Percentiles rank a stretch among this genome's conserved stretches.
These are phyloP conservation scores for Calendula officinalis DNA, from an alignment of 129 eudicot species.

Conservation along the genomic window DNA sequence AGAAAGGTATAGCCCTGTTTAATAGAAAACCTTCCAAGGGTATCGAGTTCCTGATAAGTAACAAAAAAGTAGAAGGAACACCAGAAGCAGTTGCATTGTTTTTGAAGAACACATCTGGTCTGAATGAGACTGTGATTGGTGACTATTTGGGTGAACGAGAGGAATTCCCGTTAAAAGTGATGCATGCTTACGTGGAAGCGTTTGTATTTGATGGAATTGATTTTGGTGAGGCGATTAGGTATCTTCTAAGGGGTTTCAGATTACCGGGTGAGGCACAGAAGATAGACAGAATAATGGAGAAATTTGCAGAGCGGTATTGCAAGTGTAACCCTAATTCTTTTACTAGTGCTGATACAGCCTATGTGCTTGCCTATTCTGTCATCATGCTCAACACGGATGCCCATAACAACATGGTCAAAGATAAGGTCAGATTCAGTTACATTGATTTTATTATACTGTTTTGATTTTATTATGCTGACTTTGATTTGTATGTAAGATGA, in stretches of 20 bases:
- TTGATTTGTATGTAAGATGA: conserved; percentile 58
- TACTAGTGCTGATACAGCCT: conserved; percentile 96
- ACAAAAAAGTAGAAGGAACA: conserved; percentile 65
- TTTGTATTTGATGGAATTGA: conserved; percentile 80
- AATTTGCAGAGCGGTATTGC: conserved; percentile 97
- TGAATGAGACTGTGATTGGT: conserved; percentile 85
- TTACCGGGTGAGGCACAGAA: conserved; percentile 99
- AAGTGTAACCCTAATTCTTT: conserved; percentile 92
- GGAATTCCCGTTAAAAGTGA: conserved; percentile 83
- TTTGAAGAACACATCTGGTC: conserved; percentile 79
- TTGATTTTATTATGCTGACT: conserved; percentile 14
- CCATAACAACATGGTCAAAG: conserved; percentile 97
- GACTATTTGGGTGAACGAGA: conserved; percentile 99
- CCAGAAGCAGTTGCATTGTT: conserved; percentile 91
- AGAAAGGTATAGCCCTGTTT: conserved; percentile 90
- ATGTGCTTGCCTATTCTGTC: conserved; percentile 98
- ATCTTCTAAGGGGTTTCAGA: conserved; percentile 86
- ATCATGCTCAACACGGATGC: conserved; percentile 99
- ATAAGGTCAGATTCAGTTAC: conserved; percentile 56
- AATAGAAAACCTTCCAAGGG: conserved; percentile 97
- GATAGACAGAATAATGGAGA: conserved; percentile 98
- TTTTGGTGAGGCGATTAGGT: conserved; percentile 94
- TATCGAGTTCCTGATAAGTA: conserved; percentile 74
- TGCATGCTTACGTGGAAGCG: conserved; percentile 99
- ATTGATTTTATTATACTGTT: no score